These are phyloP conservation scores for Arthrobotrys iridis DNA, from an alignment of 2,329 filamentous ascomycete genomes.

Conservation along the genomic window DNA sequence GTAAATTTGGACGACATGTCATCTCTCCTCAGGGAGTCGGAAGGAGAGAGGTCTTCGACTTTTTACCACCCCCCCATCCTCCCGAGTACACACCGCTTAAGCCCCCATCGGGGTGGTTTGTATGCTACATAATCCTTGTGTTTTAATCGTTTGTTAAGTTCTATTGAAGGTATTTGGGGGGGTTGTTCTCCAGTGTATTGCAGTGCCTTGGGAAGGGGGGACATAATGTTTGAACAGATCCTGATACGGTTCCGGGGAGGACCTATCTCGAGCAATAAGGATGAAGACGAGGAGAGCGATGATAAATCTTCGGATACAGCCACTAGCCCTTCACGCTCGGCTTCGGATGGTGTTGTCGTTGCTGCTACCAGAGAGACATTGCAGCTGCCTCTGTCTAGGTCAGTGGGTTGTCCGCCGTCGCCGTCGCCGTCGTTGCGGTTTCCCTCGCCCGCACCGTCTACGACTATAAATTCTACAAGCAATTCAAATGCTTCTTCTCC, in stretches of 20 bases:
- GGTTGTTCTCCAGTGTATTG: slow-evolving; percentile 5
- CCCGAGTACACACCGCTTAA: slow-evolving; percentile 32
- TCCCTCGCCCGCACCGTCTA: slow-evolving; percentile 26
- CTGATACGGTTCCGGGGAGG: slow-evolving; percentile 53
- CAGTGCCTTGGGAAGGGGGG: background rate
- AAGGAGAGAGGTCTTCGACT: slow-evolving; percentile 50
- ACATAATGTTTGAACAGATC: slow-evolving; percentile 52
- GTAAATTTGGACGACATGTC: slow-evolving; percentile 55
- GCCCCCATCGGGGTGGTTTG: slow-evolving; percentile 46
- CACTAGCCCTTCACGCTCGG: slow-evolving; percentile 43
- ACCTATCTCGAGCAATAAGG: slow-evolving; percentile 43
- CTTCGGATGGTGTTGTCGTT: slow-evolving; percentile 16
- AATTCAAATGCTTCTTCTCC: slow-evolving; percentile 18
- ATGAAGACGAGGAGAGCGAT: slow-evolving; percentile 51
- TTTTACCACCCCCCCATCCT: too few species aligned
- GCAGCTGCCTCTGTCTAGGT: slow-evolving; percentile 41
- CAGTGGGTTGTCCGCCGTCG: slow-evolving; percentile 32
- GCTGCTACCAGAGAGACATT: slow-evolving; percentile 20
- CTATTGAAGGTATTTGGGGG: background rate
- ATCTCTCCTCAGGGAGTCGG: slow-evolving; percentile 54
- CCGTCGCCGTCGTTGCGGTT: slow-evolving; percentile 47
- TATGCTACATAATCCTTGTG: slow-evolving; percentile 18
- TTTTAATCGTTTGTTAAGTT: slow-evolving; percentile 3
- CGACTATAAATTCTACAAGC: background rate
- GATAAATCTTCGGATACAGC: slow-evolving; percentile 47